phyloP scores from a whole-genome alignment of 2,329 filamentous ascomycete species.

The Dactylellina parvicollis region DNA sequence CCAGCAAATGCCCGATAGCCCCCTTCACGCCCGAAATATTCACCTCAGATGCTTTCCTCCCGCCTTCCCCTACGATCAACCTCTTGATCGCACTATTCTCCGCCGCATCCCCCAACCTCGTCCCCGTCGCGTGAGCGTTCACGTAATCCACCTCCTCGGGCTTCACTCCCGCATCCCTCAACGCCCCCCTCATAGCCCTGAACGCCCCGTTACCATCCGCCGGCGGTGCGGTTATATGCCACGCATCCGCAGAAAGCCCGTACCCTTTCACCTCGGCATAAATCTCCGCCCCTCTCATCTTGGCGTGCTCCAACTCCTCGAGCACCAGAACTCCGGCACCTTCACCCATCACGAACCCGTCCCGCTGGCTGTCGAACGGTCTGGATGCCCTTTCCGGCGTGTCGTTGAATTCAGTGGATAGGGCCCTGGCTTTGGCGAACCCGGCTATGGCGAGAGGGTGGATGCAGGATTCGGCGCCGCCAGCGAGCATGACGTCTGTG shows the following conservation, averaged over 20 bases:
- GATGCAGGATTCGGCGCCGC: conserved; percentile 92
- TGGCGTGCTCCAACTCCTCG: conserved; percentile 90
- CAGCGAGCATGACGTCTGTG: conserved; percentile 95
- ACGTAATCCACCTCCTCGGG: conserved; percentile 85
- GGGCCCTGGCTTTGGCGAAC: conserved; percentile 85
- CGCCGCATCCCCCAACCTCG: conserved; percentile 82
- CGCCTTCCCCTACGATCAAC: conserved; percentile 78
- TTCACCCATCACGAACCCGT: conserved; percentile 92
- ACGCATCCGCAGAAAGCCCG: conserved; percentile 86
- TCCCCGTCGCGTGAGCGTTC: conserved; percentile 95
- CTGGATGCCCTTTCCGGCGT: conserved; percentile 76
- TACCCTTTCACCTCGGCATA: conserved; percentile 92
- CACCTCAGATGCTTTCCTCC: conserved; percentile 72
- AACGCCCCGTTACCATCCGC: conserved; percentile 83
- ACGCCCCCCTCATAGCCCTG: conserved; percentile 83
- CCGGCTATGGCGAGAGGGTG: conserved; percentile 92
- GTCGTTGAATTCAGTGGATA: conserved; percentile 83
- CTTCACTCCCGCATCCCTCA: conserved; percentile 75
- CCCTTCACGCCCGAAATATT: conserved; percentile 95
- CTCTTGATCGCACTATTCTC: conserved; percentile 84
- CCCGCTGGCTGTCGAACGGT: conserved; percentile 82
- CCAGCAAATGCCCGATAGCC: conserved; percentile 87
- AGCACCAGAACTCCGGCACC: conserved; percentile 87
- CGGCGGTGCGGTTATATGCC: conserved; percentile 91
- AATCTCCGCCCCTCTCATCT: conserved; percentile 76